phyloP scores from a whole-genome alignment of 768 basidiomycete genomes.

The Lyophyllum semitale region DNA sequence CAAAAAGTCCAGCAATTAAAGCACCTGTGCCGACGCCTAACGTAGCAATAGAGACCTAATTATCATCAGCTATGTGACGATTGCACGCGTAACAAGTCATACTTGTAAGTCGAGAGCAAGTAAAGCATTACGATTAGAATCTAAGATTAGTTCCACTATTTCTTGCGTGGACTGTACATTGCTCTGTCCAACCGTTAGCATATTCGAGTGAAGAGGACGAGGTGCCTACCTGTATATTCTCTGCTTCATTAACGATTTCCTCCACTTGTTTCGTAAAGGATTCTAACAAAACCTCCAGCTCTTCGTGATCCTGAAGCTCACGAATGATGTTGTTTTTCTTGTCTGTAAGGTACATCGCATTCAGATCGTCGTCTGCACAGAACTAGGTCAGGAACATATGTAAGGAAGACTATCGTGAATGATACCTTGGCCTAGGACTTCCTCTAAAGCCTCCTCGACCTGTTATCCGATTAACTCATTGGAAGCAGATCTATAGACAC shows the following conservation, averaged over 20 bases:
- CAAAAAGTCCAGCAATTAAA: slow-evolving; percentile 87
- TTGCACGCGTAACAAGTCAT: slow-evolving; percentile 9
- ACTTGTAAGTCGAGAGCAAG: slow-evolving; percentile 91
- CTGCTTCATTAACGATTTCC: slow-evolving; percentile 92
- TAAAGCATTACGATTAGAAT: slow-evolving; percentile 92
- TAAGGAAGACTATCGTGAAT: not conserved
- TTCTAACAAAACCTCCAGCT: slow-evolving; percentile 91
- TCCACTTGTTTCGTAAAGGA: slow-evolving; percentile 96
- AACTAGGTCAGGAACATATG: slow-evolving; percentile 2
- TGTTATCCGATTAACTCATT: slow-evolving; percentile 29
- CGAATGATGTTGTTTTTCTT: slow-evolving; percentile 66
- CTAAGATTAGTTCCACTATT: slow-evolving; percentile 94
- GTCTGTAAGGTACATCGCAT: slow-evolving; percentile 93
- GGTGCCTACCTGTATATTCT: slow-evolving; percentile 71
- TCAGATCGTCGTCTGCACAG: slow-evolving; percentile 85
- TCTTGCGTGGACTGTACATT: slow-evolving; percentile 98
- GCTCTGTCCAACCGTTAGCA: slow-evolving; percentile 45
- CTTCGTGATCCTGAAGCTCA: slow-evolving; percentile 82
- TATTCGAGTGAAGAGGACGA: not conserved
- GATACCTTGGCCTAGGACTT: slow-evolving; percentile 85
- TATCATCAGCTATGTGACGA: slow-evolving; percentile 9
- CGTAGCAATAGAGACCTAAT: slow-evolving; percentile 88
- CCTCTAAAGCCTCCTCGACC: slow-evolving; percentile 90
- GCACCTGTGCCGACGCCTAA: slow-evolving; percentile 92
- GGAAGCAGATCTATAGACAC: not conserved